phyloP scores from a whole-genome alignment of 2,329 filamentous ascomycete genomes.

The Thielaviopsis punctulata region DNA sequence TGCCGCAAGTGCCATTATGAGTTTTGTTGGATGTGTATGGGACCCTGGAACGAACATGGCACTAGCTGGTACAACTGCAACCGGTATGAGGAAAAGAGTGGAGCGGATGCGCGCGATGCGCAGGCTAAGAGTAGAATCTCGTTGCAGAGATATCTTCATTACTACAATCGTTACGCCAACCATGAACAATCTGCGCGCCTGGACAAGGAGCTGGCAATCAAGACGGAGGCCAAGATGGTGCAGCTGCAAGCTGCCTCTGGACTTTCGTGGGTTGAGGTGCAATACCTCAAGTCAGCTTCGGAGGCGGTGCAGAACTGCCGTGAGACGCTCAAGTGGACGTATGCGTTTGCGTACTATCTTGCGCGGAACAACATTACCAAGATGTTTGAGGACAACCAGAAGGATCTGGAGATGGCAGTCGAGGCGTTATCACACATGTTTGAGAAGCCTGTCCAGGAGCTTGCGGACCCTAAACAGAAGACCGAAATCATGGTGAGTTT shows the following conservation, averaged over 20 bases:
- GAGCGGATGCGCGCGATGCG: constrained; percentile 72
- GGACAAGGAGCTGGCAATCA: constrained; percentile 87
- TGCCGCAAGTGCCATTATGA: constrained; percentile 91
- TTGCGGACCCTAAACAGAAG: constrained; percentile 77
- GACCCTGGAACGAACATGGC: constrained; percentile 92
- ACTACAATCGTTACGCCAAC: constrained; percentile 98
- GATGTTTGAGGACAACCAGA: constrained; percentile 98
- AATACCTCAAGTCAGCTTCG: constrained; percentile 85
- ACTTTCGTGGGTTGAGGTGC: constrained; percentile 98
- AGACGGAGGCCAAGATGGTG: constrained; percentile 99
- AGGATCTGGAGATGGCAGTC: constrained; percentile 91
- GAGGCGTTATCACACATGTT: constrained; percentile 98
- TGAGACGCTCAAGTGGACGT: constrained; percentile 99
- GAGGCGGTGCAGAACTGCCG: constrained; percentile 89
- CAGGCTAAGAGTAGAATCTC: constrained; percentile 83
- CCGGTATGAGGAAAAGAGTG: constrained; percentile 89
- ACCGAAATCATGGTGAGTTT: constrained; percentile 63
- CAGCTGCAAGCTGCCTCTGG: constrained; percentile 83
- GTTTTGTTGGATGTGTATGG: constrained; percentile 99
- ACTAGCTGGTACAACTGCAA: constrained; percentile 99
- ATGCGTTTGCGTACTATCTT: constrained; percentile 97
- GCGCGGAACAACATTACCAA: constrained; percentile 86
- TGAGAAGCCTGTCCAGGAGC: constrained; percentile 81
- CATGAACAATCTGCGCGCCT: constrained; percentile 95
- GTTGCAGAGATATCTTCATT: constrained; percentile 90